Base-by-base conservation (phyloP, 129 eudicot genomes). In the Flaveria brownii region DNA sequence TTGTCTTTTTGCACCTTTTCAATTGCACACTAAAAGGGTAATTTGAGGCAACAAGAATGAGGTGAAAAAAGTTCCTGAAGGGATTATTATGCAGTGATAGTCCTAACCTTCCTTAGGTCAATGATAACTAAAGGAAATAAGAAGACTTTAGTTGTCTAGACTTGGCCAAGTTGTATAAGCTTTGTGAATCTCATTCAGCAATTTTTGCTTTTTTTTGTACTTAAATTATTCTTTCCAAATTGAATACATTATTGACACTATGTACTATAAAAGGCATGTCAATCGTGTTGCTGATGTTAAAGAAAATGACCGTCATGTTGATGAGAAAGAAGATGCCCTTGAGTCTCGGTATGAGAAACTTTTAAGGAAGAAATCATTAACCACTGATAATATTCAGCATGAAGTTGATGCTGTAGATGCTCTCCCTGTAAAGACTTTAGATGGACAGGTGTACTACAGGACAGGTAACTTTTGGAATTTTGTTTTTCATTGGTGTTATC, bases 381-480 rank as follows among this genome's bases (percentile, higher is more conserved):
- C 84, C 45, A 84, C 78, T 20, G 90, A 90, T 33, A 82, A 83
- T 50, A 72, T 57, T 72, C 81, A 76, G 52, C 55, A 80, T 62
- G 92, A 87, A 75, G 92, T 95, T 82, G 95, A 95, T 82, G 94
- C 85, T 17, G 92, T 88, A 61, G 96, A 95, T 83, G 99, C 91
- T n/a, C 96, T 95, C 50, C 99, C 99, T 10, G 94, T 95, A 52
- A 95, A 95, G 79, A 89, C 96, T 3, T 70, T 85, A 70, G 92
- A 87, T 73, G 99, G 99, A 56, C 22, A 86, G 68, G 85, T 95
- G 55, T 75, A 81, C 70, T 95, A 86, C 74, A 86, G 86, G 79
- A 86, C 81, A 73, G 96, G 96, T 91, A 71, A 45, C 68, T 17
- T 30, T 1, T 36, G 41, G 9, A 4, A 63, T 6, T 17, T 5